phyloP scores from a whole-genome alignment of 2,329 filamentous ascomycete genomes.

The Dactylellina cionopaga region DNA sequence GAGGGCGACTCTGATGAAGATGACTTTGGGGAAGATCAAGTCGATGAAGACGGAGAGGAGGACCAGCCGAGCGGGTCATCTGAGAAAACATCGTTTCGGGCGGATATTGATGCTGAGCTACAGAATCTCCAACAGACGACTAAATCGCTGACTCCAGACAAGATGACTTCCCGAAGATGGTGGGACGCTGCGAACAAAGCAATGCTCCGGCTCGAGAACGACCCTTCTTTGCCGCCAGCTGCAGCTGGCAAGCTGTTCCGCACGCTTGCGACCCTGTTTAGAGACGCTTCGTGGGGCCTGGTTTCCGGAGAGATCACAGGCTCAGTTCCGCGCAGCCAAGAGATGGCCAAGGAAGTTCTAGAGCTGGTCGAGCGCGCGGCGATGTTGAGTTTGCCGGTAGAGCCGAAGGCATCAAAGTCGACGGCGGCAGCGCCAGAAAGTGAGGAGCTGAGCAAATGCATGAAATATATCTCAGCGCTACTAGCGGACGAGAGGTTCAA shows the following conservation, averaged over 20 bases:
- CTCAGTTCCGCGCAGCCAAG: conserved; percentile 8
- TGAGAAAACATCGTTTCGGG: background rate
- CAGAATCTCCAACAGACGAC: conserved; percentile 1
- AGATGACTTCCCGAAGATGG: background rate
- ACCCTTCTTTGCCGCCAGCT: conserved; percentile 11
- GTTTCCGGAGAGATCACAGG: conserved; percentile 13
- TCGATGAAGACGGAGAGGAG: background rate
- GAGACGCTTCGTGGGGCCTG: conserved; percentile 13
- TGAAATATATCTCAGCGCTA: conserved; percentile 10
- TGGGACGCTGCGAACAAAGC: conserved; percentile 16
- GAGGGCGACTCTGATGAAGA: conserved; percentile 10
- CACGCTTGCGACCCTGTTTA: background rate
- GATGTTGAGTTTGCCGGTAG: conserved; percentile 17
- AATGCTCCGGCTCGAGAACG: conserved; percentile 11
- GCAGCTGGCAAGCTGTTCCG: conserved; percentile 5
- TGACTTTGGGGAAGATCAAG: background rate
- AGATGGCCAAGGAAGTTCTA: conserved; percentile 8
- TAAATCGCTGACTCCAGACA: conserved; percentile 9
- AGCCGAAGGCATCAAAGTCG: conserved; percentile 3
- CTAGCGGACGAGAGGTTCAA: background rate
- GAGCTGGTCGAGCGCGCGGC: conserved; percentile 17
- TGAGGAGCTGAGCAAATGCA: conserved; percentile 11
- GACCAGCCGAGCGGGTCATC: conserved; percentile 1
- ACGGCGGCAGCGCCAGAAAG: background rate
- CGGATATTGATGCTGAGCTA: conserved; percentile 11